A percentile compares a stretch with the other conserved stretches of the same genome.
Evolutionary conservation across 140 eudicot genomes (phyloP).

Genomic region (Anethum foeniculum): DNA sequence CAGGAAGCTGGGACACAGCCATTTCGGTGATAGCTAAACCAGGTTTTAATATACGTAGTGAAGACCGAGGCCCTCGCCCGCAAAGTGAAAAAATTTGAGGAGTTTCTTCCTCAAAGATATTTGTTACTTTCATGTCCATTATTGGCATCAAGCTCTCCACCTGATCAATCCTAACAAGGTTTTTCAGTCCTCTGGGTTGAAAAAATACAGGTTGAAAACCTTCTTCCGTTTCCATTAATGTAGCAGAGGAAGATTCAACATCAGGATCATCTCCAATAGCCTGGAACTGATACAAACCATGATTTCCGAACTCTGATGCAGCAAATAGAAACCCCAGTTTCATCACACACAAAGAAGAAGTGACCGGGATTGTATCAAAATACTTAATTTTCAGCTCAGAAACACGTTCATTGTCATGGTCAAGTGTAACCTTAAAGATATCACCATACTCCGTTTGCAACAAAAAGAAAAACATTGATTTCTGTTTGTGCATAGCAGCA

Average conservation of each 20-base stretch:
- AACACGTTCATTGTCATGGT: constrained; percentile 74
- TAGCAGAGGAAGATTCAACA: constrained; percentile 87
- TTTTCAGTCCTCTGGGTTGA: constrained; percentile 84
- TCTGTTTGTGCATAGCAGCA: constrained; percentile 90
- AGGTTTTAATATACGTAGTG: constrained; percentile 74
- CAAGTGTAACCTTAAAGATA: constrained; percentile 80
- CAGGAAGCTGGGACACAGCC: constrained; percentile 98
- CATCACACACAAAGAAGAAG: constrained; percentile 83
- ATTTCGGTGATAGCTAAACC: constrained; percentile 92
- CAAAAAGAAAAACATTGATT: constrained; percentile 81
- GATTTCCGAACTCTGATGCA: constrained; percentile 96
- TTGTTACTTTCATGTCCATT: constrained; percentile 85
- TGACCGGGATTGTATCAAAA: constrained; percentile 85
- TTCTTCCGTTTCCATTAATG: constrained; percentile 90
- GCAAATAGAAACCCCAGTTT: constrained; percentile 88
- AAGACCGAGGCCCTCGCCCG: constrained; percentile 94
- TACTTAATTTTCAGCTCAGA: constrained; percentile 82
- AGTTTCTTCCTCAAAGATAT: constrained; percentile 90
- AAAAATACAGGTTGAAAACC: constrained; percentile 96
- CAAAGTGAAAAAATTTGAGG: constrained; percentile 91
- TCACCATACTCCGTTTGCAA: constrained; percentile 95
- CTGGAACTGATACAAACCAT: constrained; percentile 86
- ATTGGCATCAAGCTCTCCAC: constrained; percentile 93
- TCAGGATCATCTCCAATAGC: constrained; percentile 94
- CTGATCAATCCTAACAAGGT: constrained; percentile 82